phyloP scores from a whole-genome alignment of 2,329 filamentous ascomycete species.

The Grosmannia huntii region DNA sequence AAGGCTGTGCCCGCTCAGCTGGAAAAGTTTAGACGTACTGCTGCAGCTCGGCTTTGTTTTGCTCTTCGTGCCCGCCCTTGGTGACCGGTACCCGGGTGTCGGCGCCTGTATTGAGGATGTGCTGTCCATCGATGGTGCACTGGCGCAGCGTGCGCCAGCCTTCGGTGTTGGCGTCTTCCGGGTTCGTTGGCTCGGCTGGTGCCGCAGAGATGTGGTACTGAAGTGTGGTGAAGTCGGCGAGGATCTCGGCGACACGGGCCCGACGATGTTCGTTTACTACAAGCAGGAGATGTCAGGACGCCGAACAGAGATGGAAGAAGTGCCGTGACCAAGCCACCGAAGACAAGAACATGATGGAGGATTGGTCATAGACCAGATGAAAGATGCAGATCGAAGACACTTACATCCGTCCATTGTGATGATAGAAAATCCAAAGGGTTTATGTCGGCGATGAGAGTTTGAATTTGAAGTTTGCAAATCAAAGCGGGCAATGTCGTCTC shows the following conservation, averaged over 20 bases:
- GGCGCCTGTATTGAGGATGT: constrained; percentile 51
- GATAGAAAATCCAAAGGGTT: not conserved
- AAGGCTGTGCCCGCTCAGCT: not conserved
- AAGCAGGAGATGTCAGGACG: not conserved
- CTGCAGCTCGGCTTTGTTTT: constrained; percentile 47
- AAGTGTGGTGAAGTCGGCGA: constrained; percentile 47
- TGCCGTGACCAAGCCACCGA: no score
- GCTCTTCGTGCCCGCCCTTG: constrained; percentile 42
- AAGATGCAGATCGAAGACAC: not conserved
- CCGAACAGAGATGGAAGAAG: no score
- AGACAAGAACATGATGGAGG: not conserved
- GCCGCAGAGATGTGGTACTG: constrained; percentile 50
- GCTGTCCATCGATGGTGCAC: constrained; percentile 48
- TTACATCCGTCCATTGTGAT: not conserved
- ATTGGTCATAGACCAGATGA: not conserved
- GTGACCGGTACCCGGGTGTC: constrained; percentile 45
- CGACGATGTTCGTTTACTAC: constrained; percentile 48
- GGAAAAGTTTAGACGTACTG: constrained; percentile 30
- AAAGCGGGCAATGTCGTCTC: no score
- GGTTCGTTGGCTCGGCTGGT: constrained; percentile 39
- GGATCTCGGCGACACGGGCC: constrained; percentile 47
- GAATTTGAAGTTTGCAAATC: no score
- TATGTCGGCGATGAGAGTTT: no score
- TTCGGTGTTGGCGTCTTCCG: constrained; percentile 49
- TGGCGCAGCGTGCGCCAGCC: constrained; percentile 51